A percentile compares a stretch with the other conserved stretches of the same genome.
Evolutionary conservation across 106 monocot genomes (phyloP).

Genomic region (Narthecium ossifragum): DNA sequence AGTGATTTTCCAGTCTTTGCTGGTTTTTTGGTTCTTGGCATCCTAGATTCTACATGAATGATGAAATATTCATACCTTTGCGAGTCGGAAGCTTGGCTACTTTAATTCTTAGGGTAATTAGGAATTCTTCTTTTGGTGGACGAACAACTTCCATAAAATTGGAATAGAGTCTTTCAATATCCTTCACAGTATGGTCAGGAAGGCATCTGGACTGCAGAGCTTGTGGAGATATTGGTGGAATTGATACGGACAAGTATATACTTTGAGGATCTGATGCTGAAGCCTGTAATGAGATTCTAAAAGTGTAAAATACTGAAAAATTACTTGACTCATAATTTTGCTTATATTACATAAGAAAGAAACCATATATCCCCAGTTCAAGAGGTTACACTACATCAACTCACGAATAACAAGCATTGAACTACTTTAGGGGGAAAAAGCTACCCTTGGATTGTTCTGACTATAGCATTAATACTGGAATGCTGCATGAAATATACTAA

Average conservation of each 20-base stretch:
- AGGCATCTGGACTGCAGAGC: slow-evolving; percentile 17
- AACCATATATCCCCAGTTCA: too few relatives aligned
- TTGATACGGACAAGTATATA: slow-evolving; percentile 55
- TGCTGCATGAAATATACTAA: too few relatives aligned
- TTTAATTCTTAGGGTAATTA: slow-evolving; percentile 54
- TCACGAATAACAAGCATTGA: too few relatives aligned
- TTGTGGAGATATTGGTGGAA: slow-evolving; percentile 31
- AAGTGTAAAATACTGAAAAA: neutral
- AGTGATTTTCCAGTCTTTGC: too few relatives aligned
- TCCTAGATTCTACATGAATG: too few relatives aligned
- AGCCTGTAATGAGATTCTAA: slow-evolving; percentile 32
- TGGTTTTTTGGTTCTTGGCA: too few relatives aligned
- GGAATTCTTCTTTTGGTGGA: slow-evolving; percentile 57
- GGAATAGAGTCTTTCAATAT: slow-evolving; percentile 31
- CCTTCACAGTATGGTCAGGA: slow-evolving; percentile 28
- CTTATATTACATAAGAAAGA: neutral
- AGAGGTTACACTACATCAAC: too few relatives aligned
- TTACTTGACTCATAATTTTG: neutral
- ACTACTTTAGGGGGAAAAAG: too few relatives aligned
- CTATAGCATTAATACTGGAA: too few relatives aligned
- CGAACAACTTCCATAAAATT: slow-evolving; percentile 47
- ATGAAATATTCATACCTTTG: slow-evolving; percentile 45
- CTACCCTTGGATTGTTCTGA: too few relatives aligned
- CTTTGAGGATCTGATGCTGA: slow-evolving; percentile 30
- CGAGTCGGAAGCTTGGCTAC: slow-evolving; percentile 31